Evolutionary conservation across 306 rosid species (phyloP).

Genomic region (Corylus heterophylla): DNA sequence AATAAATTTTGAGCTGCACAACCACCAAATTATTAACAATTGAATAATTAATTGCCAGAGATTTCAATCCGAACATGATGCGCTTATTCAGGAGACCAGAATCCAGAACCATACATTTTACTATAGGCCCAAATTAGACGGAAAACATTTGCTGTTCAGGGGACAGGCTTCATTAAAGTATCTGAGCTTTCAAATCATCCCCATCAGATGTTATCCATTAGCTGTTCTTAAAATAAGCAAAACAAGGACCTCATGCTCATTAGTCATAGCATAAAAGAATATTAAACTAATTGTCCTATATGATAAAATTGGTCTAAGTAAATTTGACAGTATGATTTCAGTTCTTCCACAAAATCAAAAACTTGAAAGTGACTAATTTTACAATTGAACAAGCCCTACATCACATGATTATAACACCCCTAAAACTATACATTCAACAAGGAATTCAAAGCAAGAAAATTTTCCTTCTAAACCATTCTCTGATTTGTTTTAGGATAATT

Average conservation of each 20-base stretch:
- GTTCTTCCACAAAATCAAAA: constrained; percentile 20
- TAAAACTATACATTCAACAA: not conserved
- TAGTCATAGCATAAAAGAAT: not conserved
- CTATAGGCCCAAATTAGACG: not conserved
- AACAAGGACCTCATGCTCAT: not conserved
- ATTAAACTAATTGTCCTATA: not conserved
- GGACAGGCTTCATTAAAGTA: not conserved
- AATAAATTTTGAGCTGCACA: too few relatives aligned
- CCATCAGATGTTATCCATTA: not conserved
- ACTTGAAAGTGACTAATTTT: constrained; percentile 24
- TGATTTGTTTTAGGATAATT: not conserved
- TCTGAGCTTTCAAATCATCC: not conserved
- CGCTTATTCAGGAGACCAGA: not conserved
- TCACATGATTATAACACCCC: not conserved
- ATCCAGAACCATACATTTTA: not conserved
- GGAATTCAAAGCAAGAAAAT: constrained; percentile 14
- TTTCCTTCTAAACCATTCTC: constrained; percentile 10
- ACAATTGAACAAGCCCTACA: constrained; percentile 26
- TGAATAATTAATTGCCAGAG: too few relatives aligned
- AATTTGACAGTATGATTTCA: constrained; percentile 23
- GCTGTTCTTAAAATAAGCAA: not conserved
- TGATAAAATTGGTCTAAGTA: not conserved
- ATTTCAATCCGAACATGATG: not conserved
- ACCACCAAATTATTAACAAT: too few relatives aligned
- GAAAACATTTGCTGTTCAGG: too few relatives aligned